Percentiles rank a stretch among this genome's conserved stretches.
Conservation (phyloP, 139 green algal genomes). For the Zygnema circumcarinatum region DNA sequence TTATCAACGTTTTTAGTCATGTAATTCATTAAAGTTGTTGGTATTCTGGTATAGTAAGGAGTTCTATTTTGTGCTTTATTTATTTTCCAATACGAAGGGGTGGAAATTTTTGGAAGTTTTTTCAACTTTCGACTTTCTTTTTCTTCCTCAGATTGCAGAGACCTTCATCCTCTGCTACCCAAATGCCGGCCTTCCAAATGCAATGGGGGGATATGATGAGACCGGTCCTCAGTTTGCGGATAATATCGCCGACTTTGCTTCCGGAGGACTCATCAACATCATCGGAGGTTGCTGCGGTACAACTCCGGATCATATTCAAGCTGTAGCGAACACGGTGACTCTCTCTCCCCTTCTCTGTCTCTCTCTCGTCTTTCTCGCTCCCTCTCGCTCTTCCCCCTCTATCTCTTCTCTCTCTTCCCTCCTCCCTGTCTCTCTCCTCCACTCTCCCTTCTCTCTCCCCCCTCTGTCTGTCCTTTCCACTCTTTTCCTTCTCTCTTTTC, state of each 20-base stretch:
- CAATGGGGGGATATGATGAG: slow-evolving; percentile 98
- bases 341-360: slow-evolving; percentile 3
- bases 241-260: slow-evolving; percentile 91
- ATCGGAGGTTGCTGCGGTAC: slow-evolving; percentile 96
- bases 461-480: too few species aligned
- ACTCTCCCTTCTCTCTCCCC: too few species aligned
- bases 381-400: too few species aligned
- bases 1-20: slow-evolving; percentile 68
- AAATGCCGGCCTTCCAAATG: slow-evolving; percentile 97
- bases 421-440: too few species aligned
- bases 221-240: slow-evolving; percentile 91
- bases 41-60: too few species aligned
- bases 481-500: neutral
- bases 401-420: too few species aligned
- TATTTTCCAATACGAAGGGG: too few species aligned
- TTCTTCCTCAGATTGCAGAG: slow-evolving; percentile 74
- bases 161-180: slow-evolving; percentile 97
- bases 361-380: too few species aligned
- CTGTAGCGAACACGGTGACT: slow-evolving; percentile 70
- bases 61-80: too few species aligned
- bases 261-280: slow-evolving; percentile 87
- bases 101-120: too few species aligned
- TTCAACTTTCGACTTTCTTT: too few species aligned
- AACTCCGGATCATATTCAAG: slow-evolving; percentile 88
- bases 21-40: too few species aligned